Evolutionary conservation across 495 filamentous ascomycete species (phyloP), one percentile per base, ranked within the genome.

Genomic region (Bryoglossum gracile): DNA sequence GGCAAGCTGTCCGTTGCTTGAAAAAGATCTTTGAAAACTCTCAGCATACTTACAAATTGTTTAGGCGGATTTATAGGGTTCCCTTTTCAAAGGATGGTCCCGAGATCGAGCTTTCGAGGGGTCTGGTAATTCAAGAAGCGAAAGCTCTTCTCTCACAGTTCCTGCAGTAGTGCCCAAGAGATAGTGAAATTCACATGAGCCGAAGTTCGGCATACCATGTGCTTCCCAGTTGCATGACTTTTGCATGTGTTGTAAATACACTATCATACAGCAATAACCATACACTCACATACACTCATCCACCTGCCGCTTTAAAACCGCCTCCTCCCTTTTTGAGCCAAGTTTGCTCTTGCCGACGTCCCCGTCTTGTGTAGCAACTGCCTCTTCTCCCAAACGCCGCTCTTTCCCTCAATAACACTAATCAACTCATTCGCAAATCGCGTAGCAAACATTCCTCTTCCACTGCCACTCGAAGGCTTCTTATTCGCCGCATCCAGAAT

Each of bases 371-470:
- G 87, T 21, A 90, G 61, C 43, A 68, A 65, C 47, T 73, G 70
- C 57, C 89, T 74, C 63, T 73, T 76, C 9, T 95, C 89, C 92
- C 92, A 98, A 19, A 84, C 86, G 17, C 62, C 50, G 48, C 87
- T 90, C 56, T 75, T 72, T 10, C 92, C 92, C 75, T 97, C 92
- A 1, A 94, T 85, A 36, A 95, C 85, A 19, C 81, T 71, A 34
- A 96, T 70, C 51, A 98, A 68, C 72, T 97, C 92, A 59, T 92
- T 82, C 10, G 89, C 91, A 39, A 97, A 76, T 34, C 86, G 73
- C 56, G 83, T 74, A 11, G 88, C 84, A 61, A 95, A 83, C 53
- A 74, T 68, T 39, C 64, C 66, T 14, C 72, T 70, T 10, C 83
- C 83, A 55, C 75, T 80, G 1, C 79, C 82, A 38, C 69, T 73